Conservation (phyloP, 75 land plant genomes). For the Pinus taeda region DNA sequence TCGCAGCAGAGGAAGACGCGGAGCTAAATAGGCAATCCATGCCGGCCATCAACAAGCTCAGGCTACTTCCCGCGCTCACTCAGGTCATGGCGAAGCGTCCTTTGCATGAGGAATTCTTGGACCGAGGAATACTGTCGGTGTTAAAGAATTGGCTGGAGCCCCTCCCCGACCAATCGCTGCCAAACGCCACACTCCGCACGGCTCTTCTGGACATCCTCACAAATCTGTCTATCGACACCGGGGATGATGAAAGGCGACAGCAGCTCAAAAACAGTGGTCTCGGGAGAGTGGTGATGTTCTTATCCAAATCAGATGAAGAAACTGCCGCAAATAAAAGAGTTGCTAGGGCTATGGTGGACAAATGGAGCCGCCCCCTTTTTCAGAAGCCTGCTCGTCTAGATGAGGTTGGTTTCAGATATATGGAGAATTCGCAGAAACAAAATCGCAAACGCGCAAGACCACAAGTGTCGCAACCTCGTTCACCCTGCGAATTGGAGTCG, state of each 20-base stretch:
- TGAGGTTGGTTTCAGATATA: no score
- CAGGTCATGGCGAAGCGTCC: conserved; percentile 24
- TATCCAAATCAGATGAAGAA: background rate
- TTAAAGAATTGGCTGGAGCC: conserved; percentile 42
- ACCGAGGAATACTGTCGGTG: conserved; percentile 20
- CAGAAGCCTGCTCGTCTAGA: no score
- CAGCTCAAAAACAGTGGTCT: background rate
- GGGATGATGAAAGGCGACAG: background rate
- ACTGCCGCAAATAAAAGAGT: background rate
- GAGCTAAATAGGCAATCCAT: conserved; percentile 21
- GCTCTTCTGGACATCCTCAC: conserved; percentile 9
- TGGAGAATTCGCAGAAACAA: no score
- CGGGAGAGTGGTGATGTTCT: background rate
- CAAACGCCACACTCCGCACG: conserved; percentile 25
- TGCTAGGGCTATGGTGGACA: background rate
- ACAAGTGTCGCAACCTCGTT: no score
- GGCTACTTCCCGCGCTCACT: conserved; percentile 18
- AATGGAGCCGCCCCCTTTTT: background rate
- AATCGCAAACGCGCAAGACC: no score
- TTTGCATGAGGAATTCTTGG: conserved; percentile 28
- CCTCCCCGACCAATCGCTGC: conserved; percentile 35
- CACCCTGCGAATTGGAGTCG: no score
- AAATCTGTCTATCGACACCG: background rate
- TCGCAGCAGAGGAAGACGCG: conserved; percentile 29
- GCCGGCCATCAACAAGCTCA: conserved; percentile 32